These are phyloP conservation scores for Alnus rubra DNA, from an alignment of 306 rosid species.

Conservation along the genomic window DNA sequence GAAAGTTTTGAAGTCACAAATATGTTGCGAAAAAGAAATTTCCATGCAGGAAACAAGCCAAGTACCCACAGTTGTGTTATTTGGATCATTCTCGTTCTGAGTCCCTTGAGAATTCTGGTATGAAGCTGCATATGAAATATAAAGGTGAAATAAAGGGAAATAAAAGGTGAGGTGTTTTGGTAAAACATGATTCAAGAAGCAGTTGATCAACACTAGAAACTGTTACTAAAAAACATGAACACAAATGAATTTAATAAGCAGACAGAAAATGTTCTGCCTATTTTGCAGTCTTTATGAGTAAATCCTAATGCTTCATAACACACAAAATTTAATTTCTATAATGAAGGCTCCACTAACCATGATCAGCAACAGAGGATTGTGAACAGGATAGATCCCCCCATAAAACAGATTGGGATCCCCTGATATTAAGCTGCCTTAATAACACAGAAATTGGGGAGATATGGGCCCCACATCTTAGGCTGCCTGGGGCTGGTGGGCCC, in stretches of 20 bases:
- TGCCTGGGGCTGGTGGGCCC: too few relatives aligned
- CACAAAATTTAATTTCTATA: not conserved
- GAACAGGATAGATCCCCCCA: not conserved
- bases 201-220: not conserved
- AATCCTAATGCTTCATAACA: not conserved
- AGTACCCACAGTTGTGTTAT: conserved; percentile 88
- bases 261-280: not conserved
- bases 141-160: conserved; percentile 27
- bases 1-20: conserved; percentile 22
- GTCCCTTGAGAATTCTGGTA: conserved; percentile 77
- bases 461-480: too few relatives aligned
- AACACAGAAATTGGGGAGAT: too few relatives aligned
- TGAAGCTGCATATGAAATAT: conserved; percentile 71
- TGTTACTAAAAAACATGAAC: not conserved
- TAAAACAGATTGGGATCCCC: too few relatives aligned
- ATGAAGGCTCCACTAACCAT: not conserved
- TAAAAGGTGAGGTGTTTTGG: not conserved
- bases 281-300: not conserved
- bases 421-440: too few relatives aligned
- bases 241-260: not conserved
- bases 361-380: not conserved
- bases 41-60: conserved; percentile 20
- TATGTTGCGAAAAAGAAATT: conserved; percentile 4
- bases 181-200: not conserved
- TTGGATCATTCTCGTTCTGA: conserved; percentile 88